Percentiles rank a stretch among this genome's conserved stretches.
These are phyloP conservation scores for Podospora conica DNA, from an alignment of 495 filamentous ascomycete genomes.

Conservation along the genomic window DNA sequence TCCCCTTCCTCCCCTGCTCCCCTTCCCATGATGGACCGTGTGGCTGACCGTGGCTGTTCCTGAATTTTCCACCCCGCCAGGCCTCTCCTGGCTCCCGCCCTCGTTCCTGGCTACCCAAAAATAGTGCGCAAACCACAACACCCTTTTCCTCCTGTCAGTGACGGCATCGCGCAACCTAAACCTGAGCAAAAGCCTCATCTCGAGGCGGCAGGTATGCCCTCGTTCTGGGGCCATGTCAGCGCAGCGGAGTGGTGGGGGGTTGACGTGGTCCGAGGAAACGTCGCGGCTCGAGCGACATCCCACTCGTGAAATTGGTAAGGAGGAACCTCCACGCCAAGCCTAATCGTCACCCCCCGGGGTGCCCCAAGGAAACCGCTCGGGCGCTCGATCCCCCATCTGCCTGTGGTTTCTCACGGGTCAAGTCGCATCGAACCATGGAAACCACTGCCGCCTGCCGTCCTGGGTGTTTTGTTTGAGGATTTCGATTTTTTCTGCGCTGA, in stretches of 20 bases:
- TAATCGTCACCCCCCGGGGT: not conserved
- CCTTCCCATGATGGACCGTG: no score
- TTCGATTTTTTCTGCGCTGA: not conserved
- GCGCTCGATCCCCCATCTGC: not conserved
- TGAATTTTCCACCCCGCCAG: not conserved
- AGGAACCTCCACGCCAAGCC: not conserved
- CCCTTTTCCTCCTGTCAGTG: not conserved
- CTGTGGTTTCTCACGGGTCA: not conserved
- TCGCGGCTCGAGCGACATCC: not conserved
- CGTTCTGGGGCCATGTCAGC: not conserved
- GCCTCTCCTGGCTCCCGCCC: not conserved
- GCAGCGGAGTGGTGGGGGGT: not conserved
- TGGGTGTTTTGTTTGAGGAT: not conserved
- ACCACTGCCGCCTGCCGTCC: not conserved
- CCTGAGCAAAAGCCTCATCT: not conserved
- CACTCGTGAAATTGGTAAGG: constrained; percentile 9
- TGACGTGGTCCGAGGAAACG: not conserved
- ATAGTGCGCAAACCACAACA: no score
- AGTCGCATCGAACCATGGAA: not conserved
- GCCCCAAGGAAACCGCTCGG: not conserved
- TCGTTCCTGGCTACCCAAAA: not conserved
- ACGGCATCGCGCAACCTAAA: not conserved
- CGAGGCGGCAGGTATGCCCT: not conserved
- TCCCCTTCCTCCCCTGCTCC: no score
- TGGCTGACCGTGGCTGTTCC: not conserved